Percentiles rank a stretch among this genome's conserved stretches.
Evolutionary conservation across 768 basidiomycete genomes (phyloP).

Genomic region (Auriscalpium orientale): DNA sequence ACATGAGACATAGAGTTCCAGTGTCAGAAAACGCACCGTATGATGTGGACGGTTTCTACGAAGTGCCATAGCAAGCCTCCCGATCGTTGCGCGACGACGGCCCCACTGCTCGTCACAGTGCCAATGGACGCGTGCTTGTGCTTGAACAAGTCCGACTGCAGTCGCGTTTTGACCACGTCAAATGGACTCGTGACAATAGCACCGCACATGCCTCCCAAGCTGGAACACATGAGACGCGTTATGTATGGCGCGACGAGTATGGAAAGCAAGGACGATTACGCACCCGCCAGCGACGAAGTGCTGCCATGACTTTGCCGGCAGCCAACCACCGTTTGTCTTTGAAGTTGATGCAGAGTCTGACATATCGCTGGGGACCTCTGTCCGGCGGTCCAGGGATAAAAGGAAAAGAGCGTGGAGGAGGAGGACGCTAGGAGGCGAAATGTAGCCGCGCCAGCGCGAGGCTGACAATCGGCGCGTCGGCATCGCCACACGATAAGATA

Average conservation of each 20-base stretch:
- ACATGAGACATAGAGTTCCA: background rate
- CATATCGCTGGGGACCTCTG: background rate
- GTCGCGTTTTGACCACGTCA: conserved; percentile 95
- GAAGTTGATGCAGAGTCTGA: conserved; percentile 10
- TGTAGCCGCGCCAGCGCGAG: background rate
- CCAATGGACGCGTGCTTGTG: conserved; percentile 31
- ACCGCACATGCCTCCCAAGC: conserved; percentile 95
- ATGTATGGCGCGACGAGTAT: background rate
- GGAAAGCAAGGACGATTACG: conserved; percentile 22
- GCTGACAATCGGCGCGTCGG: background rate
- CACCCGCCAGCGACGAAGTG: conserved; percentile 87
- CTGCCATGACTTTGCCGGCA: conserved; percentile 74
- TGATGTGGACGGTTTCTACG: conserved; percentile 87
- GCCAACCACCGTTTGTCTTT: conserved; percentile 25
- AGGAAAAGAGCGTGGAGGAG: conserved; percentile 14
- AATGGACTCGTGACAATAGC: conserved; percentile 96
- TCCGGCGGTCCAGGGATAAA: background rate
- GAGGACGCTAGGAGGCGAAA: conserved; percentile 3
- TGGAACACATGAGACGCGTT: conserved; percentile 24
- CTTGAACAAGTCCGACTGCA: conserved; percentile 84
- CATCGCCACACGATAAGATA: conserved; percentile 16
- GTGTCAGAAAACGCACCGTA: conserved; percentile 53
- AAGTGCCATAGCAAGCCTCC: conserved; percentile 80
- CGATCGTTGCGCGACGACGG: conserved; percentile 25
- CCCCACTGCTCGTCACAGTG: conserved; percentile 24